Base-by-base conservation (phyloP, 345 rosid species). In the Corymbia maculata region DNA sequence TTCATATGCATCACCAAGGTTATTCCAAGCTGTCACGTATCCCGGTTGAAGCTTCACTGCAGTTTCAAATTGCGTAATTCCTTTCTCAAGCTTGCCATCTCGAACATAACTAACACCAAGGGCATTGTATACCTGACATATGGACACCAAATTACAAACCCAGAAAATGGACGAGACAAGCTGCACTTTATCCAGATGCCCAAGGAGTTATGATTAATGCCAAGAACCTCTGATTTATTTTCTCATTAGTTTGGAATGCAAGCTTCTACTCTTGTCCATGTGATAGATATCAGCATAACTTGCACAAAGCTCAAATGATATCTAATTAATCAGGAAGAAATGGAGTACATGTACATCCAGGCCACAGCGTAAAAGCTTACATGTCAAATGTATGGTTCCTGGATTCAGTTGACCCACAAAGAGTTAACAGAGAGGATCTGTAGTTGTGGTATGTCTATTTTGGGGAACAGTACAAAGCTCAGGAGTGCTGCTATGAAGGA, bases 1-100 rank as follows among this genome's bases (percentile, higher is more conserved):
- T 94, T 96, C 99, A 49, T 94, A 95, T 42, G 99, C 99, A 89
- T 98, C 99, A 13, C 99, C 99, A 51, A 98, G 99, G 92, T 98
- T 96, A 94, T 96, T 98, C 99, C 99, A 98, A 59, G 99, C 99
- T 13, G 97, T 96, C 86, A 96, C 99, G 86, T 98, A 98, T 80
- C 99, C 99, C 0, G 99, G 99, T 87, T 96, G 99, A 87, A 96
- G 88, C 94, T 95, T 95, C 91, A 96, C 98, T 6, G 99, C 98
- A 79, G 92, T 93, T 91, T 96, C 98, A 68, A 97, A 96, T 89
- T 96, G 98, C 51, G 89, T 90, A 52, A 96, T 96, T 86, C 98
- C 99, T 92, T 95, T 98, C 52, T 98, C 99, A 12, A 95, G 93
- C 89, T 96, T 97, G 82, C 93, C 98, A 51, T 97, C 97, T 68